Evolutionary conservation across 495 filamentous ascomycete species (phyloP), one percentile per base, ranked within the genome.

Genomic region (Rostrohypoxylon terebratum): DNA sequence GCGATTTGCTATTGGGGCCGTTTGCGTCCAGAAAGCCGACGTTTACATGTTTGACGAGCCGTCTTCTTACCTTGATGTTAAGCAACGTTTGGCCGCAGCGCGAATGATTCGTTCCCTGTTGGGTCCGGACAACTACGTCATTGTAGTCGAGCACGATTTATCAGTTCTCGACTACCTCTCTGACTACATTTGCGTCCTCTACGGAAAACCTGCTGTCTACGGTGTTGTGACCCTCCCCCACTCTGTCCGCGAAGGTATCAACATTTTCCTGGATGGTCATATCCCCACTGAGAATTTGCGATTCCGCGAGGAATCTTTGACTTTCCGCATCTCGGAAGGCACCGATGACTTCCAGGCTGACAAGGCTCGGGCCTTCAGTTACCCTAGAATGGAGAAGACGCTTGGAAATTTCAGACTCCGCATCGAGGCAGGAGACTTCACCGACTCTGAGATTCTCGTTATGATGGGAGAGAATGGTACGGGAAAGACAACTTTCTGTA

Each of bases 31-130:
- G 79, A 90, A 97, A 73, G 95, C 94, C 40, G 96, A 98, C 82
- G 94, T 98, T 89, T 95, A 99, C 85, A 98, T 98, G 96, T 99
- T 99, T 75, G 96, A 99, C 79, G 96, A 99, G 84, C 96, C 96
- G 21, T 98, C 94, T 13, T 98, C 96, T 9, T 99, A 97, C 76
- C 90, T 99, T 33, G 96, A 99, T 90, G 70, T 78, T 77, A 97
- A 98, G 85, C 95, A 99, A 81, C 92, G 96, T 89, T 85, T 99
- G 77, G 91, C 90, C 74, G 96, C 96, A 69, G 94, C 93, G 69
- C 90, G 91, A 67, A 93, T 96, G 60, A 98, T 99, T 77, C 94
- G 96, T 53, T 91, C 91, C 50, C 89, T 98, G 18, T 86, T 97
- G 8, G 88, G 93, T 28, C 89, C 93, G 23, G 90, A 97, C 71